These are phyloP conservation scores for Dichotomocladium elegans DNA, from an alignment of 371 early-diverging fungal genomes.

Conservation along the genomic window DNA sequence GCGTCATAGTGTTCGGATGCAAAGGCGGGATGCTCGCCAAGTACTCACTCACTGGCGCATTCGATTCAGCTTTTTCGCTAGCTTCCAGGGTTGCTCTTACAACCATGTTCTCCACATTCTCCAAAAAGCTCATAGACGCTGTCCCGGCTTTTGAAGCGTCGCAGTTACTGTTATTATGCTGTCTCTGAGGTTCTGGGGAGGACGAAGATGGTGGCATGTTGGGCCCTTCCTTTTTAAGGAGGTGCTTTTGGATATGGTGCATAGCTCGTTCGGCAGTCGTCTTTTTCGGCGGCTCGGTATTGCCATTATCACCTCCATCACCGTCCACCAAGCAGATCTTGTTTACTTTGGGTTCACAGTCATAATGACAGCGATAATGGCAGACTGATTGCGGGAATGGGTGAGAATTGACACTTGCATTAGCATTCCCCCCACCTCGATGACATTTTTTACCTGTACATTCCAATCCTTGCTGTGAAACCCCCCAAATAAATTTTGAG, in stretches of 20 bases:
- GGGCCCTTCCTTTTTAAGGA: too few relatives aligned
- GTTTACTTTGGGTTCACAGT: too few relatives aligned
- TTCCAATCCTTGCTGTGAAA: slow-evolving; percentile 7
- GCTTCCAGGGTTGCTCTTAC: slow-evolving; percentile 28
- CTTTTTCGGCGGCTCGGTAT: neutral
- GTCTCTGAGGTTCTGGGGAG: neutral
- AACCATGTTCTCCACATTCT: slow-evolving; percentile 13
- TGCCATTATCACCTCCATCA: neutral
- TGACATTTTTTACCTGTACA: slow-evolving; percentile 4
- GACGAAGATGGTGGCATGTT: slow-evolving; percentile 12
- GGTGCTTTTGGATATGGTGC: neutral
- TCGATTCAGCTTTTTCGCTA: slow-evolving; percentile 2
- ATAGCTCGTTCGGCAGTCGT: slow-evolving; percentile 4
- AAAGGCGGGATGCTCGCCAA: slow-evolving; percentile 28
- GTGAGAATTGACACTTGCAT: neutral
- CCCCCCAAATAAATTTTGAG: slow-evolving; percentile 18
- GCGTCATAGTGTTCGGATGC: slow-evolving; percentile 31
- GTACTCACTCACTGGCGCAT: slow-evolving; percentile 20
- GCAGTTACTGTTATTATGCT: neutral
- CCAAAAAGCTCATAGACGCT: neutral
- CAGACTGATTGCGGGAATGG: slow-evolving; percentile 2
- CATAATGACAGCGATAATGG: slow-evolving; percentile 8
- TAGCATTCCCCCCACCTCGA: neutral
- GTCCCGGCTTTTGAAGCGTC: neutral
- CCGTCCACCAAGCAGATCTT: too few relatives aligned